A percentile compares a stretch with the other conserved stretches of the same genome.
phyloP scores from a whole-genome alignment of 2,329 filamentous ascomycete genomes.

The Arthroderma sp. region DNA sequence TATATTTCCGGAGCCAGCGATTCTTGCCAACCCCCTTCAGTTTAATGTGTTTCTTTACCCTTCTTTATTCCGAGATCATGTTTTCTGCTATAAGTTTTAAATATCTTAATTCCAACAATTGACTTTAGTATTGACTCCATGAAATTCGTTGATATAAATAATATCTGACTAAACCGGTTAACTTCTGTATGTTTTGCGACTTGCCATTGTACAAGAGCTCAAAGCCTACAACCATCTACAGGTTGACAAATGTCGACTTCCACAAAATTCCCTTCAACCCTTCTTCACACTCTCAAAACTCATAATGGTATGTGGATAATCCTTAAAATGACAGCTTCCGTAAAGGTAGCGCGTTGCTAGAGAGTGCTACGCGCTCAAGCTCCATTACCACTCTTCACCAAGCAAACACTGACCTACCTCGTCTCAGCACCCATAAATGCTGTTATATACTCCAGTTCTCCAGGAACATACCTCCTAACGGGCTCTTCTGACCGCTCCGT shows the following conservation, averaged over 20 bases:
- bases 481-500: constrained; percentile 76
- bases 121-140: neutral
- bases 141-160: neutral
- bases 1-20: constrained; percentile 14
- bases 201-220: neutral
- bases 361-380: neutral
- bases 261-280: constrained; percentile 28
- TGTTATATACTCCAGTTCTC: constrained; percentile 58
- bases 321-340: neutral
- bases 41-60: constrained; percentile 6
- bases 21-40: constrained; percentile 11
- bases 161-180: neutral
- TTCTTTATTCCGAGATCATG: constrained; percentile 3
- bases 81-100: constrained; percentile 5
- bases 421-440: constrained; percentile 56
- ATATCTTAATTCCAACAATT: constrained; percentile 7
- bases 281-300: constrained; percentile 34
- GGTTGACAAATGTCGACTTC: constrained; percentile 19
- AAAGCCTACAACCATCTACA: neutral
- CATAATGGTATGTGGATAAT: constrained; percentile 29
- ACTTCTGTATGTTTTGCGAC: neutral
- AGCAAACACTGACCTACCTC: neutral
- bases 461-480: constrained; percentile 68
- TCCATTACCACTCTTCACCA: neutral
- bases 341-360: neutral